phyloP scores from a whole-genome alignment of 2,329 filamentous ascomycete genomes.

The Ophiosphaerella herpotricha region DNA sequence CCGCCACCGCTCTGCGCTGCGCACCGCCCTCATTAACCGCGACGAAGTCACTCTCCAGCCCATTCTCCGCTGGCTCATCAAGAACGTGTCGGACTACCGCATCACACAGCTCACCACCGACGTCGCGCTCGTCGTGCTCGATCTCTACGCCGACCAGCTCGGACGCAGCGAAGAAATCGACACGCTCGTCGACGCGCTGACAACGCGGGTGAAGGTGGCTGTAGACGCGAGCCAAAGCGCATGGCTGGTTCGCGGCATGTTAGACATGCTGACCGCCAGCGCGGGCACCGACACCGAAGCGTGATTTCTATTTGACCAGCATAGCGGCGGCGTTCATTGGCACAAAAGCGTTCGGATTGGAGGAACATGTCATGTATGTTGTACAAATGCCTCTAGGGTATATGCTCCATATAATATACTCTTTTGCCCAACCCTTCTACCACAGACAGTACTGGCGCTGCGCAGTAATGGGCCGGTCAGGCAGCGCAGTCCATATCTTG shows the following conservation, averaged over 20 bases:
- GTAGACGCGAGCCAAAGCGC: conserved; percentile 85
- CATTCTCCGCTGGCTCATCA: conserved; percentile 80
- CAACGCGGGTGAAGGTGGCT: conserved; percentile 72
- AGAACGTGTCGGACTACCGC: conserved; percentile 79
- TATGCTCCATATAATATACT: conserved; percentile 2
- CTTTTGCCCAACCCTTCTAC: conserved; percentile 55
- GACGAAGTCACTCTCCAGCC: conserved; percentile 83
- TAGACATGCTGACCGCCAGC: conserved; percentile 75
- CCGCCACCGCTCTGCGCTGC: conserved; percentile 83
- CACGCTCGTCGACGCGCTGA: conserved; percentile 69
- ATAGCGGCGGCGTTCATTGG: conserved; percentile 45
- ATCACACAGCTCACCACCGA: conserved; percentile 83
- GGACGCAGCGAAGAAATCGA: conserved; percentile 75
- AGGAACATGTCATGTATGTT: conserved; percentile 25
- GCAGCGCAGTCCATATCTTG: conserved; percentile 85
- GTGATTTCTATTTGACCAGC: conserved; percentile 22
- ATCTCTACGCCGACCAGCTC: conserved; percentile 83
- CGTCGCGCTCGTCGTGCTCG: conserved; percentile 78
- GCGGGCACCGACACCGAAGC: conserved; percentile 37
- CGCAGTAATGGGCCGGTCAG: conserved; percentile 79
- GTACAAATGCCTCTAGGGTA: conserved; percentile 8
- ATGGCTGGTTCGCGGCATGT: conserved; percentile 82
- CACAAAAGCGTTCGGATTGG: conserved; percentile 3
- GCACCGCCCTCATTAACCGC: conserved; percentile 76
- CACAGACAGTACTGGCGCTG: conserved; percentile 92